Evolutionary conservation across 257 asterid species (phyloP), one percentile per base, ranked within the genome.

Genomic region (Salvia rosmarinus): DNA sequence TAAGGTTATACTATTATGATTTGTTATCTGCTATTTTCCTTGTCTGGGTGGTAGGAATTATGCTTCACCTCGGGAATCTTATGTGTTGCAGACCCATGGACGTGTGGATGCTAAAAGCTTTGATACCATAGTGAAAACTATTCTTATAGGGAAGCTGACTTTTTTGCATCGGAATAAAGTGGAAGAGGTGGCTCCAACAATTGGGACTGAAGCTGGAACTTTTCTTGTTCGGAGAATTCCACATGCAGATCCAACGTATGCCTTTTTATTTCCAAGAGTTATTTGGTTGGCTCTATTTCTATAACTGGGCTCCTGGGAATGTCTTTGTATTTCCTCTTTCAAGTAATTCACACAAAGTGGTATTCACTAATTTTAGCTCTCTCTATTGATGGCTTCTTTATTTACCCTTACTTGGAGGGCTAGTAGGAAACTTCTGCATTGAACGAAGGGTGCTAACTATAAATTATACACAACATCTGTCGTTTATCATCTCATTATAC

Each of bases 201-300:
- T 81, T 47, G 91, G 93, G 77, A 39, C 82, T 57, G 80, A 76
- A 52, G 88, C 83, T 32, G 91, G 95, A 77, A 92, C 98, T 55
- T 91, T 93, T 67, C 98, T 93, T 39, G 98, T 93, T 60, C 81
- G 98, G 64, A 89, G 82, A 85, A 80, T 93, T 64, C 91, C 90
- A 19, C 20, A 32, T 39, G 82, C 92, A 28, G 93, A 84, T 83
- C 78, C 89, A 70, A 78, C 77, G 97, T 92, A 92, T 46, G 84
- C 30, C 74, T 67, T 75, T 78, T 35, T 20, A 37, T 37, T 58
- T 67, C 28, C 49, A 21, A 50, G 67, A 55, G 44, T 54, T n/a
- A 28, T 67, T 60, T 25, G 68, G 69, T 73, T 20, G 44, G 35
- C 62, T 56, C 28, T 64, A 20, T 59, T 61, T 67, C 25, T 23